Percentiles rank a stretch among this genome's conserved stretches.
These are phyloP conservation scores for Nevesoporus exiguus DNA, from an alignment of 768 basidiomycete genomes.

Conservation along the genomic window DNA sequence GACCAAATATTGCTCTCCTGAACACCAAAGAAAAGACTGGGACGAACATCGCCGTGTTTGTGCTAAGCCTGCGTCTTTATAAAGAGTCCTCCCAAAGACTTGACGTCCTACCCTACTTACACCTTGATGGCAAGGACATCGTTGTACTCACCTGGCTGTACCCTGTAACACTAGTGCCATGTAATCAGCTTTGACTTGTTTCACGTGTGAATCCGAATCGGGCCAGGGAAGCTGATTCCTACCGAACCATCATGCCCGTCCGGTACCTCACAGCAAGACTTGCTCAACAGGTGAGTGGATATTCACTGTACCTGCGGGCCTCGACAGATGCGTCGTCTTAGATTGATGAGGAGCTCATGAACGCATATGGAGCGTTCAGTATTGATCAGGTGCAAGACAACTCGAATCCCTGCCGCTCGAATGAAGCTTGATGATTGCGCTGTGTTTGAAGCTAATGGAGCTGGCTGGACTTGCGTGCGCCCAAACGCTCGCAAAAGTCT, in stretches of 20 bases:
- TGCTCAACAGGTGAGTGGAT: conserved; percentile 62
- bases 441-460: conserved; percentile 76
- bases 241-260: conserved; percentile 42
- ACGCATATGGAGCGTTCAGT: conserved; percentile 82
- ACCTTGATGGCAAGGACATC: not conserved
- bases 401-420: not conserved
- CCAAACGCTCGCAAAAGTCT: conserved; percentile 78
- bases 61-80: conserved; percentile 32
- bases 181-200: not conserved
- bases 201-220: not conserved
- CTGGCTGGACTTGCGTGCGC: conserved; percentile 94
- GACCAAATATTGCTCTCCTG: conserved; percentile 72
- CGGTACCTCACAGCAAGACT: conserved; percentile 68
- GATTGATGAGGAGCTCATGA: conserved; percentile 97
- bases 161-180: conserved; percentile 5
- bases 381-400: conserved; percentile 70
- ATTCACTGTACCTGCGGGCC: not conserved
- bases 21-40: conserved; percentile 77
- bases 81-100: not conserved
- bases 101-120: not conserved
- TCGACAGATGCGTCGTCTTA: conserved; percentile 26
- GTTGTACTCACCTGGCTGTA: conserved; percentile 6
- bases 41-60: conserved; percentile 75
- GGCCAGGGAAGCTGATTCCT: not conserved
- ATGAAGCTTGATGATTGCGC: not conserved